phyloP scores from a whole-genome alignment of 331 rosid genomes.

The Pyrus hybrid region DNA sequence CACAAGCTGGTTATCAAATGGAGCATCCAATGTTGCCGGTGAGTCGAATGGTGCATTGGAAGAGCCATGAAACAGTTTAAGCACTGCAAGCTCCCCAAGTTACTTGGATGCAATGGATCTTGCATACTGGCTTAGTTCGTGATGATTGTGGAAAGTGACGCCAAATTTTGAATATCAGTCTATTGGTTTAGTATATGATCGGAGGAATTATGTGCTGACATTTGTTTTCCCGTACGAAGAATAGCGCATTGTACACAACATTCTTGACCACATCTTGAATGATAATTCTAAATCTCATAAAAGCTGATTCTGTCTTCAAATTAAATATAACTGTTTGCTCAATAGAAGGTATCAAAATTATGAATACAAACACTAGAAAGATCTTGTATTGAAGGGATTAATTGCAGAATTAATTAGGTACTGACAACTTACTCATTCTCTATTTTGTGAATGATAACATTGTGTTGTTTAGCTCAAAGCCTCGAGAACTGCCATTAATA shows the following conservation, averaged over 20 bases:
- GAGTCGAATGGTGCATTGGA: slow-evolving; percentile 62
- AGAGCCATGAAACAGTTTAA: slow-evolving; percentile 36
- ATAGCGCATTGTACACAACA: background rate
- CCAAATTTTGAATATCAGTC: background rate
- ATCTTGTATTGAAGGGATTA: background rate
- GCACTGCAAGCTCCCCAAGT: background rate
- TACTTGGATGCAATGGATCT: background rate
- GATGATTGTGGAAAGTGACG: background rate
- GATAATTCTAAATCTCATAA: background rate
- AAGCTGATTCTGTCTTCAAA: background rate
- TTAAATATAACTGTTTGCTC: background rate
- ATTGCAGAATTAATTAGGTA: background rate
- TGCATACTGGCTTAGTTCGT: background rate
- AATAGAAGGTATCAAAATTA: background rate
- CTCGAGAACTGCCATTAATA: too few relatives aligned
- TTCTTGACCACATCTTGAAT: background rate
- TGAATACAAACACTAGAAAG: background rate
- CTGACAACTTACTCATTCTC: too few relatives aligned
- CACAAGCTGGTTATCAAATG: slow-evolving; percentile 60
- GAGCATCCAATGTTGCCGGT: slow-evolving; percentile 50
- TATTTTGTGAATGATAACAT: too few relatives aligned
- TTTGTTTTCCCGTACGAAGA: background rate
- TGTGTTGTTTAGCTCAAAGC: too few relatives aligned
- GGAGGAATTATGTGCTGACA: background rate
- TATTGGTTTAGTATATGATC: background rate